These are phyloP conservation scores for Aspergillus aculeatinus DNA, from an alignment of 2,329 filamentous ascomycete genomes.

Conservation along the genomic window DNA sequence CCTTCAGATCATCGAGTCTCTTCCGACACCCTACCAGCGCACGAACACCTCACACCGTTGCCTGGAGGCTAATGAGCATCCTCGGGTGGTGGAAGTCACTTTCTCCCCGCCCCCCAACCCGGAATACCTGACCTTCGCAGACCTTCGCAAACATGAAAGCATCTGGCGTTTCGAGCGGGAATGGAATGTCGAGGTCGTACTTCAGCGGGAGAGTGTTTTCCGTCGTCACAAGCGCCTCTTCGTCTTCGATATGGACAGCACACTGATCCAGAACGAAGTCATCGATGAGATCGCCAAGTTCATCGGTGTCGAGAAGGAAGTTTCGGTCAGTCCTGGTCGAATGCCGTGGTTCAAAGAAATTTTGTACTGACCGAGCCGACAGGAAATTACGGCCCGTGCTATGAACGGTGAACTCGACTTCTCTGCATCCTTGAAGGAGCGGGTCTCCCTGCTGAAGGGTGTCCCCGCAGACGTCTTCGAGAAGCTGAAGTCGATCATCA, in stretches of 20 bases:
- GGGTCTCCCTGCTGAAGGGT: conserved; percentile 77
- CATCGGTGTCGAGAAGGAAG: conserved; percentile 76
- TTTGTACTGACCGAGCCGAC: conserved; percentile 11
- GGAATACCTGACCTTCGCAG: conserved; percentile 55
- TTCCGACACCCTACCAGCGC: conserved; percentile 51
- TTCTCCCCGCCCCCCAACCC: conserved; percentile 52
- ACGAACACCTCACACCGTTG: conserved; percentile 50
- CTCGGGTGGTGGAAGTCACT: conserved; percentile 53
- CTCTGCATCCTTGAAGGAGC: conserved; percentile 74
- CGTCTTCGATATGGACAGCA: conserved; percentile 99
- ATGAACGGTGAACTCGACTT: conserved; percentile 98
- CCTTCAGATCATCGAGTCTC: conserved; percentile 51
- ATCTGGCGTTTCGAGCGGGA: conserved; percentile 82
- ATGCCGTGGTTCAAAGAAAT: neutral
- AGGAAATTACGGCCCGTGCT: conserved; percentile 82
- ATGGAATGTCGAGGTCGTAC: conserved; percentile 82
- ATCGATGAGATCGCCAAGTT: conserved; percentile 91
- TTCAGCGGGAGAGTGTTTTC: conserved; percentile 72
- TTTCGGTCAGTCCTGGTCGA: conserved; percentile 56
- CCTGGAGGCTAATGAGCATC: conserved; percentile 49
- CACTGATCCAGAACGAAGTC: conserved; percentile 93
- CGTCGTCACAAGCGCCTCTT: conserved; percentile 79
- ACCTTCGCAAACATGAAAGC: conserved; percentile 75
- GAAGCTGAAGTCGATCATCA: conserved; percentile 70
- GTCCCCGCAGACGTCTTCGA: conserved; percentile 77